Evolutionary conservation across 768 basidiomycete genomes (phyloP).

Genomic region (Boletus edulis): DNA sequence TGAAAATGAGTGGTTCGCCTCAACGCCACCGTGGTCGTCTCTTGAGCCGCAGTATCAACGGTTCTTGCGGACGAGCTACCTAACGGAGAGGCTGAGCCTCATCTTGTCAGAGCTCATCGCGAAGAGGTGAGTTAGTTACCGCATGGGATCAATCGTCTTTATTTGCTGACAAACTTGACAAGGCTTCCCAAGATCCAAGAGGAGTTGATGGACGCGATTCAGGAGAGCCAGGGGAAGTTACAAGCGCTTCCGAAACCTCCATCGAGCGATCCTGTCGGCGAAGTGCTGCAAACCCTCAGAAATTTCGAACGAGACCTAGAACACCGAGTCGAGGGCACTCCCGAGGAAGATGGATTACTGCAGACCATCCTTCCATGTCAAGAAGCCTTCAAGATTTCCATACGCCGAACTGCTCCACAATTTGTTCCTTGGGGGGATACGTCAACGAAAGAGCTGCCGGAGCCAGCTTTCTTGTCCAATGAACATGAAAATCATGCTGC

Average conservation of each 20-base stretch:
- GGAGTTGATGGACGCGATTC: conserved; percentile 50
- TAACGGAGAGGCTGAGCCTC: conserved; percentile 55
- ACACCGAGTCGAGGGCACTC: conserved; percentile 49
- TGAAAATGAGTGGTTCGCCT: conserved; percentile 57
- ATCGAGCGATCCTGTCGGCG: conserved; percentile 52
- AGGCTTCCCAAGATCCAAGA: conserved; percentile 65
- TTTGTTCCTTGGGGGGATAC: conserved; percentile 51
- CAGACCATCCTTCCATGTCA: conserved; percentile 54
- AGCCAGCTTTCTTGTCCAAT: conserved; percentile 33
- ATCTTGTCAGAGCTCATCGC: conserved; percentile 63
- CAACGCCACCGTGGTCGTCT: conserved; percentile 50
- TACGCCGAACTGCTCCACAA: conserved; percentile 51
- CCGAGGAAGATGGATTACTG: conserved; percentile 49
- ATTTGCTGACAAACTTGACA: neutral
- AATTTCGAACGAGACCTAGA: conserved; percentile 47
- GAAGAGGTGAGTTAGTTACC: conserved; percentile 43
- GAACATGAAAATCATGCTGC: conserved; percentile 35
- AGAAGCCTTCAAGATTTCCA: conserved; percentile 43
- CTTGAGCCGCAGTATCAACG: conserved; percentile 50
- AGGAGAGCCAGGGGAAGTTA: conserved; percentile 34
- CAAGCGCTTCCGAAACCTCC: conserved; percentile 48
- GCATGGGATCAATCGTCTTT: too few relatives aligned
- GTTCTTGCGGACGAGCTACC: conserved; percentile 53
- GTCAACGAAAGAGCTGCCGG: conserved; percentile 1
- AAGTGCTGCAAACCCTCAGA: conserved; percentile 48